Base-by-base conservation (phyloP, 2,329 filamentous ascomycete species). In the Penicillium italicum region DNA sequence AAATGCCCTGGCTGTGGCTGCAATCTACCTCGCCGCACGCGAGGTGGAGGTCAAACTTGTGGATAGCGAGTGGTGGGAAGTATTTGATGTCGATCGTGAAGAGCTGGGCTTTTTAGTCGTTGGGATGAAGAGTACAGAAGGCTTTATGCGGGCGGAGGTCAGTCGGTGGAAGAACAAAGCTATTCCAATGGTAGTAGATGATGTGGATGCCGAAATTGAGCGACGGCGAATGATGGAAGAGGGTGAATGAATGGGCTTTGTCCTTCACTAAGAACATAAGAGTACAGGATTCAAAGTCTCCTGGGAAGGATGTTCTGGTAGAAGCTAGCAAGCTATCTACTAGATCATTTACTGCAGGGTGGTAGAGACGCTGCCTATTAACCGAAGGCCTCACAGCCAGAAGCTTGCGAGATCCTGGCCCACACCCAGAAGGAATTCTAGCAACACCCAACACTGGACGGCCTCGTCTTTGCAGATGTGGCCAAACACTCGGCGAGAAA, bases 41-140 rank as follows among this genome's bases (percentile, higher is more conserved):
- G 91, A 97, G 62, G 72, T 84, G 1, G 86, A 82, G 0, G 84
- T 89, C 12, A 91, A 90, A 71, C 81, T 97, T 75, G 91, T 93
- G 0, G 88, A 89, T 60, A 84, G 83, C 45, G 87, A 90, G 60
- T 99, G 94, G 94, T 99, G 94, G 94, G 92, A 97, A 73, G 90
- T 97, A 0, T 97, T 97, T 72, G 94, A 99, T 73, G 90, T 94
- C 8, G 92, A 97, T 66, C 82, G 94, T 48, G 94, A 99, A 77
- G 91, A 96, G 71, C 79, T 99, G 34, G 94, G 94, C 0, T 97
- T 97, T 65, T 74, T 97, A 55, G 91, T 96, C 4, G 90, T 97
- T 11, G 91, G 82, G 0, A 84, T 97, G 82, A 79, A 85, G 59
- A 97, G 92, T 66, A 77, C 95, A 52, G 86, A 88, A 59, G 85